These are phyloP conservation scores for Candolleomyces aberdarensis DNA, from an alignment of 768 basidiomycete species.

Conservation along the genomic window DNA sequence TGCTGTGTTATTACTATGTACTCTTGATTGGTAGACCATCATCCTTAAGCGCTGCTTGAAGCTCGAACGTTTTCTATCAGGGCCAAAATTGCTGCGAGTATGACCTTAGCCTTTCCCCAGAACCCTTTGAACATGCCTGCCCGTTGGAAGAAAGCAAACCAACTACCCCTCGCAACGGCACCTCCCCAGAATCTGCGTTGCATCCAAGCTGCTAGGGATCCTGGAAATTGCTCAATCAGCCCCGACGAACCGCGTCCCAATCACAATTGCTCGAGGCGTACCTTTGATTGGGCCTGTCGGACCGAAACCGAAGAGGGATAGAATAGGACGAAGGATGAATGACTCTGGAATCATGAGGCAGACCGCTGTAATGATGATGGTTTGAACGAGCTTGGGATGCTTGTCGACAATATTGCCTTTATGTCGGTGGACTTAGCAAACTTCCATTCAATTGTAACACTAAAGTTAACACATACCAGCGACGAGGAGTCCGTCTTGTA, in stretches of 20 bases:
- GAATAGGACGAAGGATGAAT: slow-evolving; percentile 25
- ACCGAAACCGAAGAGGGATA: slow-evolving; percentile 33
- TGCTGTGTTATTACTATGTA: too few species aligned
- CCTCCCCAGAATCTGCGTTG: slow-evolving; percentile 33
- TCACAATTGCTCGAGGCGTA: background rate
- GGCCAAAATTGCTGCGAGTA: too few species aligned
- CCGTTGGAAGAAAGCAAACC: slow-evolving; percentile 29
- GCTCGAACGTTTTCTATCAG: too few species aligned
- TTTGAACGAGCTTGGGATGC: slow-evolving; percentile 26
- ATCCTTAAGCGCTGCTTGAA: too few species aligned
- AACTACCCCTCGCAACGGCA: slow-evolving; percentile 24
- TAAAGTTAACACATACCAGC: slow-evolving; percentile 1
- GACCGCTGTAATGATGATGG: slow-evolving; percentile 20
- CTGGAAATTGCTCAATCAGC: slow-evolving; percentile 14
- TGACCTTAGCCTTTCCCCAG: background rate
- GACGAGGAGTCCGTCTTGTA: slow-evolving; percentile 5
- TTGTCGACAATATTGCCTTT: slow-evolving; percentile 35
- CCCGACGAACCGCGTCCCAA: background rate
- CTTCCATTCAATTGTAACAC: background rate
- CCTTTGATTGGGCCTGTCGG: slow-evolving; percentile 30
- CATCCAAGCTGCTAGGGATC: slow-evolving; percentile 30
- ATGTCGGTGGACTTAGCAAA: background rate
- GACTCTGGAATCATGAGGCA: slow-evolving; percentile 25
- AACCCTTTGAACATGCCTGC: slow-evolving; percentile 22
- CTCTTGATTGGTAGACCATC: too few species aligned